Conservation (phyloP, 768 basidiomycete species). For the Pluteus cervinus region DNA sequence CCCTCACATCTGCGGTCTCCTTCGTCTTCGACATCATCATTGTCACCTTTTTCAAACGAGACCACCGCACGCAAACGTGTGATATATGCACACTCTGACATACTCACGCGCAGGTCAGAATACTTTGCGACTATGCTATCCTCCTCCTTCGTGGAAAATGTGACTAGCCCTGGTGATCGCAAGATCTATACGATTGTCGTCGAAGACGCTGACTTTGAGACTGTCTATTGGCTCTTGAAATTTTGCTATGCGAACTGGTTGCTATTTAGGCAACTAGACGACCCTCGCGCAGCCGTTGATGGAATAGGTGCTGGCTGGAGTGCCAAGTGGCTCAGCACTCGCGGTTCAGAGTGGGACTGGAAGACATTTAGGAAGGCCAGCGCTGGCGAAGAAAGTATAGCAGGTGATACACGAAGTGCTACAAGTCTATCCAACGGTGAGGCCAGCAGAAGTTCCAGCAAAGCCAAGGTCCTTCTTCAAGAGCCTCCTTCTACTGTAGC, state of each 20-base stretch:
- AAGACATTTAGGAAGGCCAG: slow-evolving; percentile 44
- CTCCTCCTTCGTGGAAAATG: slow-evolving; percentile 66
- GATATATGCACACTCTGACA: slow-evolving; percentile 76
- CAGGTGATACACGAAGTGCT: slow-evolving; percentile 43
- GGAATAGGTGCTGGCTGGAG: slow-evolving; percentile 65
- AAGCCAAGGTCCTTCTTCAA: too few species aligned
- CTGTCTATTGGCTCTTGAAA: slow-evolving; percentile 74
- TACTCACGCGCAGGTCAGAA: slow-evolving; percentile 67
- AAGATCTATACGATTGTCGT: slow-evolving; percentile 64
- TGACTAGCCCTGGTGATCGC: slow-evolving; percentile 23
- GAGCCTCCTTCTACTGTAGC: too few species aligned
- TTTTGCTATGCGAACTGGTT: slow-evolving; percentile 75
- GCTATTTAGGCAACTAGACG: slow-evolving; percentile 62
- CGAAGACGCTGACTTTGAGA: slow-evolving; percentile 73
- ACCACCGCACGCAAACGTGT: slow-evolving; percentile 62
- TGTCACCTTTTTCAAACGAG: slow-evolving; percentile 34
- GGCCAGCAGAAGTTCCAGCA: slow-evolving; percentile 23
- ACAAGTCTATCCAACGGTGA: slow-evolving; percentile 29
- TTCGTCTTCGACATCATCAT: slow-evolving; percentile 37
- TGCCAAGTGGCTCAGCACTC: slow-evolving; percentile 46
- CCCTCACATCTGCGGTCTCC: slow-evolving; percentile 29
- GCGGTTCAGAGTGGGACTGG: slow-evolving; percentile 65
- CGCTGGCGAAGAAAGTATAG: slow-evolving; percentile 21
- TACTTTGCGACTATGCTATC: slow-evolving; percentile 74
- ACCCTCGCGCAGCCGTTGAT: slow-evolving; percentile 61